Evolutionary conservation across 2,329 filamentous ascomycete species (phyloP).

Genomic region (Colletotrichum tanaceti): DNA sequence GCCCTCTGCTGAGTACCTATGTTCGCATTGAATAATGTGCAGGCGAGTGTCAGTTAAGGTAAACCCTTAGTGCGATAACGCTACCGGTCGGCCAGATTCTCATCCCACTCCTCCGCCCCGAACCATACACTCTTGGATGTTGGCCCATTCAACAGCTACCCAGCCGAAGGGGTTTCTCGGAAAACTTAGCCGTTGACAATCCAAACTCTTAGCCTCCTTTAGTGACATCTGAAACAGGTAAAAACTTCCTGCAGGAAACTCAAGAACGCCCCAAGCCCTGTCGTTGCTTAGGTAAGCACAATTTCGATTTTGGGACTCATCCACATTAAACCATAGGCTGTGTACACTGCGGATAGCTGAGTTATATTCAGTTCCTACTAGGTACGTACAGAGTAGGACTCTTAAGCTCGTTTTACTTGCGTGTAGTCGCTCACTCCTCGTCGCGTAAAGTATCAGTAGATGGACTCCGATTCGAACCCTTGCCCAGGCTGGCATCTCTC

Average conservation of each 20-base stretch:
- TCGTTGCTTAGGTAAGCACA: constrained; percentile 15
- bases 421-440: not conserved
- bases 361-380: no score
- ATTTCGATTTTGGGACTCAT: not conserved
- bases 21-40: no score
- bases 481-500: not conserved
- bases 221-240: constrained; percentile 11
- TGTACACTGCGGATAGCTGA: no score
- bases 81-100: no score
- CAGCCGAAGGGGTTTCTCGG: constrained; percentile 16
- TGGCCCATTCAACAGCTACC: not conserved
- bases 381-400: no score
- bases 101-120: not conserved
- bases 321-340: not conserved
- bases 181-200: constrained; percentile 1
- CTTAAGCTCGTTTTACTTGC: not conserved
- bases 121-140: not conserved
- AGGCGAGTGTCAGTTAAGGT: no score
- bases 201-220: not conserved
- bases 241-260: constrained; percentile 22
- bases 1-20: no score
- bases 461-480: not conserved
- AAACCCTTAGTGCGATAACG: no score
- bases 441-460: not conserved
- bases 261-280: not conserved